Conservation (phyloP, 805 yeast genomes). For the Cyberlindnera bimundalis region DNA sequence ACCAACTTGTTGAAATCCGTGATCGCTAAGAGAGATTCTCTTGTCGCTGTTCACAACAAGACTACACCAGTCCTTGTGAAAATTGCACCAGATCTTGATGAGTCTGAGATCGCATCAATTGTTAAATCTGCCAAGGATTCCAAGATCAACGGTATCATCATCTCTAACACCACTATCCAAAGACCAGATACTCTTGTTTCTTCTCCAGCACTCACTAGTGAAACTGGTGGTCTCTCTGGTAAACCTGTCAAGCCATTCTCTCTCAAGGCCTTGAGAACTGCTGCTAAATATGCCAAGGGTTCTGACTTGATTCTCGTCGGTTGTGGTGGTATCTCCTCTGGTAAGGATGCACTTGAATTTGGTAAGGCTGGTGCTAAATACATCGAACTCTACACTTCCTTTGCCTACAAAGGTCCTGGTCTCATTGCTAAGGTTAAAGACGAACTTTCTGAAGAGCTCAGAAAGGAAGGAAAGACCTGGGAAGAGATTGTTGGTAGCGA, state of each 20-base stretch:
- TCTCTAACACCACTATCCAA: conserved; percentile 87
- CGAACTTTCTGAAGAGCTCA: conserved; percentile 56
- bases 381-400: conserved; percentile 82
- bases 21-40: conserved; percentile 62
- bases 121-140: conserved; percentile 76
- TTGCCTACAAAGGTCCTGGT: conserved; percentile 93
- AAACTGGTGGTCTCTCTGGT: conserved; percentile 92
- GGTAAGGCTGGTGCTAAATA: conserved; percentile 94
- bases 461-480: conserved; percentile 82
- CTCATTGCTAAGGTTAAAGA: conserved; percentile 58
- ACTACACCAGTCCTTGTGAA: conserved; percentile 85
- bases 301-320: conserved; percentile 77
- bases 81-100: conserved; percentile 89
- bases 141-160: conserved; percentile 84
- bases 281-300: conserved; percentile 75
- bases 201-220: conserved; percentile 40
- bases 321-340: conserved; percentile 90
- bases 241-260: conserved; percentile 81
- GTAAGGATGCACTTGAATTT: conserved; percentile 85
- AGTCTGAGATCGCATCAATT: conserved; percentile 74
- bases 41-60: conserved; percentile 36
- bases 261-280: conserved; percentile 61
- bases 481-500: conserved; percentile 69
- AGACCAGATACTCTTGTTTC: conserved; percentile 68
- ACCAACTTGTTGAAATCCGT: conserved; percentile 64